A percentile compares a stretch with the other conserved stretches of the same genome.
Conservation (phyloP, 768 basidiomycete species). For the Tulasnella sp. region DNA sequence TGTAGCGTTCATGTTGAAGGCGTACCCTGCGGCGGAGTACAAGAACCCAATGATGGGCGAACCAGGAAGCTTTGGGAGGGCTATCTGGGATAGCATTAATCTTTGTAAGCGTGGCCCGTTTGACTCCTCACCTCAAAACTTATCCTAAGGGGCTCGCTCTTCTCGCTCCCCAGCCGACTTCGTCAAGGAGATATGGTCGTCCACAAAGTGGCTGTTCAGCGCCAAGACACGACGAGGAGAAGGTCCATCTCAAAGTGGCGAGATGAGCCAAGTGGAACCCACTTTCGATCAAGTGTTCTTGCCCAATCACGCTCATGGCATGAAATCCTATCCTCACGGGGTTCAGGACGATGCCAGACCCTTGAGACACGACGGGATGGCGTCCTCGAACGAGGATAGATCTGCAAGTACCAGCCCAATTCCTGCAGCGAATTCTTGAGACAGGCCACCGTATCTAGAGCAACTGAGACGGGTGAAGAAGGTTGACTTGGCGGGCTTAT, state of each 20-base stretch:
- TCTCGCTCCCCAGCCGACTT: conserved; percentile 56
- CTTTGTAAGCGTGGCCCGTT: conserved; percentile 31
- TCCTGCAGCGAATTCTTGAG: too few relatives aligned
- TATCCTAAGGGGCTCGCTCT: background rate
- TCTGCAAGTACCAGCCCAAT: too few relatives aligned
- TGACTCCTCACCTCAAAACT: background rate
- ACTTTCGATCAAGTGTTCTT: too few relatives aligned
- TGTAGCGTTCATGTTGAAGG: conserved; percentile 59
- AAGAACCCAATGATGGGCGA: conserved; percentile 20
- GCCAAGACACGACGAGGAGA: conserved; percentile 18
- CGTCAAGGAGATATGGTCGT: conserved; percentile 48
- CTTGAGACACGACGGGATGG: too few relatives aligned
- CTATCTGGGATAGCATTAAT: conserved; percentile 56
- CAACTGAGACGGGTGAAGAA: too few relatives aligned
- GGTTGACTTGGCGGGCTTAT: too few relatives aligned
- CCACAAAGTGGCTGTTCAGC: conserved; percentile 49
- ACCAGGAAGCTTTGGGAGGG: conserved; percentile 35
- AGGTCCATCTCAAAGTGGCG: background rate
- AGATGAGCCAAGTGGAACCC: too few relatives aligned
- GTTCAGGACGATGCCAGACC: too few relatives aligned
- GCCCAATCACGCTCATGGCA: too few relatives aligned
- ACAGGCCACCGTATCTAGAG: too few relatives aligned
- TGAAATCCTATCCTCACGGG: too few relatives aligned
- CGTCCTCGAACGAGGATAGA: too few relatives aligned
- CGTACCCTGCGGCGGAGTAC: conserved; percentile 66